Evolutionary conservation across 495 filamentous ascomycete genomes (phyloP).

Genomic region (Penicillium macrosclerotiorum): DNA sequence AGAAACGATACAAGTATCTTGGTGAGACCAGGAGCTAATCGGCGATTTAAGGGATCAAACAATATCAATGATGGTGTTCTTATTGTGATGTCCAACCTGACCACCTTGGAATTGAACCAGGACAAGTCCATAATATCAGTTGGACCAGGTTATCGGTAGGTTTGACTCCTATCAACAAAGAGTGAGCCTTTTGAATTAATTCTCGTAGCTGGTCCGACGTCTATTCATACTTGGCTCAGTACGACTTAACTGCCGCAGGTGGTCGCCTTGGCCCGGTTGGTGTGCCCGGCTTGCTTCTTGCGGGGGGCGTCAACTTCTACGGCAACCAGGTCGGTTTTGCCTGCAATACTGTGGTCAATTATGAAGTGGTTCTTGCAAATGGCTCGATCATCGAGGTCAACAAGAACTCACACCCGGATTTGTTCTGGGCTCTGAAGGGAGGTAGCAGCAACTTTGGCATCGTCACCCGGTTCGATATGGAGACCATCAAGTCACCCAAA

Average conservation of each 20-base stretch:
- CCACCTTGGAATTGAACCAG: conserved; percentile 24
- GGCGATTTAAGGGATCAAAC: conserved; percentile 37
- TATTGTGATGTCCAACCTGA: conserved; percentile 53
- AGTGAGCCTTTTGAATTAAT: conserved; percentile 17
- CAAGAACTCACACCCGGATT: conserved; percentile 48
- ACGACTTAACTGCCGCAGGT: conserved; percentile 49
- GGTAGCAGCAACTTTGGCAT: conserved; percentile 56
- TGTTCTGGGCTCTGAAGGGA: conserved; percentile 60
- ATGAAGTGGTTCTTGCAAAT: conserved; percentile 60
- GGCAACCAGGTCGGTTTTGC: conserved; percentile 45
- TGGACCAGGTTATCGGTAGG: conserved; percentile 27
- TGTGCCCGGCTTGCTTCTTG: conserved; percentile 46
- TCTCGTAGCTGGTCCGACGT: conserved; percentile 52
- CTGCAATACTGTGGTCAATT: conserved; percentile 51
- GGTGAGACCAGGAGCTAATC: too few species aligned
- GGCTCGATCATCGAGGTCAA: conserved; percentile 54
- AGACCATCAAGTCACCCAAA: conserved; percentile 47
- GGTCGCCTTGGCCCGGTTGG: conserved; percentile 56
- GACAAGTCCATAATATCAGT: conserved; percentile 30
- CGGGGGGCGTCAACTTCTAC: conserved; percentile 53
- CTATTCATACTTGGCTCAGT: conserved; percentile 44
- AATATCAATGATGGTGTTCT: conserved; percentile 52
- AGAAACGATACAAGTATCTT: background rate
- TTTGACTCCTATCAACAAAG: conserved; percentile 31
- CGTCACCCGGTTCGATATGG: conserved; percentile 48